These are phyloP conservation scores for Viola pubescens DNA, from an alignment of 441 rosid genomes.

Conservation along the genomic window DNA sequence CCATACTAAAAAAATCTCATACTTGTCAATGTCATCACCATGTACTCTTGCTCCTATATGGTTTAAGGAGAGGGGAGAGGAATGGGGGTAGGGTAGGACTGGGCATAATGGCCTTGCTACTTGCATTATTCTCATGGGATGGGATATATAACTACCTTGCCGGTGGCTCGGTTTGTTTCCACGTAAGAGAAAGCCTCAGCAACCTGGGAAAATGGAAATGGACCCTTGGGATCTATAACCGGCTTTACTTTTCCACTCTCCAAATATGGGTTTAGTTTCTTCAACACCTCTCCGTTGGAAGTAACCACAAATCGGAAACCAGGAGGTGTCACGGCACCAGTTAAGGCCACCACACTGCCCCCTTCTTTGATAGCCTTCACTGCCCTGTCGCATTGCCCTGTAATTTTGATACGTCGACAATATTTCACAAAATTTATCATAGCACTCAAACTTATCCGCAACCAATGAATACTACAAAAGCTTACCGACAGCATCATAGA, in stretches of 20 bases:
- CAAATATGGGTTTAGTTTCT: conserved; percentile 65
- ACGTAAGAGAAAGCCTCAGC: conserved; percentile 68
- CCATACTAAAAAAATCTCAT: too few relatives aligned
- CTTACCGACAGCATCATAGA: conserved; percentile 81
- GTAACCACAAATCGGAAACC: conserved; percentile 87
- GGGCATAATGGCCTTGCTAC: background rate
- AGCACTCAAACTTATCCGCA: too few relatives aligned
- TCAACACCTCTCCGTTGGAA: conserved; percentile 62
- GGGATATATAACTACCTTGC: conserved; percentile 68
- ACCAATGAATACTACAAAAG: background rate
- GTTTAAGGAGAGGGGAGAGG: too few relatives aligned
- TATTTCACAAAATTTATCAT: too few relatives aligned
- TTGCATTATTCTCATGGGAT: conserved; percentile 36
- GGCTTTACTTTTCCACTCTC: conserved; percentile 85
- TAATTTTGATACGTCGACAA: background rate
- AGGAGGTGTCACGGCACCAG: conserved; percentile 75
- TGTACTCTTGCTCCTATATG: too few relatives aligned
- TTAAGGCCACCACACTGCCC: conserved; percentile 79
- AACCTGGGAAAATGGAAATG: conserved; percentile 54
- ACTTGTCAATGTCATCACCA: too few relatives aligned
- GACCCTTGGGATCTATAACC: conserved; percentile 71
- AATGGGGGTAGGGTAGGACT: too few relatives aligned
- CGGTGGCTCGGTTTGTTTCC: conserved; percentile 67
- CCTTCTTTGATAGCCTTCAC: conserved; percentile 78
- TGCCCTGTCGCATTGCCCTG: conserved; percentile 84